Evolutionary conservation across 345 rosid genomes (phyloP), one percentile per base, ranked within the genome.

Genomic region (Gossypium longicalyx): DNA sequence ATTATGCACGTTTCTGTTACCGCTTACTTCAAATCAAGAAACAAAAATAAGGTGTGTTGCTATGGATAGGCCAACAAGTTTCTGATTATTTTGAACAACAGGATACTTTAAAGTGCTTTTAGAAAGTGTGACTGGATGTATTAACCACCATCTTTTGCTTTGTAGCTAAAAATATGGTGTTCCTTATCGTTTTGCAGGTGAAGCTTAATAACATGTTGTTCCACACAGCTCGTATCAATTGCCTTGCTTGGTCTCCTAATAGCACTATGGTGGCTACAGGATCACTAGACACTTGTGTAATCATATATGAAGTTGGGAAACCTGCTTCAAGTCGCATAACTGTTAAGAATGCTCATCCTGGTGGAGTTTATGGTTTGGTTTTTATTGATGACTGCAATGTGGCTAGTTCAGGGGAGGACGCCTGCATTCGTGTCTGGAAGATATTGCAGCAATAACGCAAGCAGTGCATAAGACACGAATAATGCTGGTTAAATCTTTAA

Each of bases 221-320:
- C 83, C 93, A 91, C 77, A 84, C 87, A 44, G 93, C 93, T 74
- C 88, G 93, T 57, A 85, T 88, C 83, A 91, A 87, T 80, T 85
- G 89, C 80, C 84, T 91, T 74, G 89, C 89, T 60, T 89, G 93
- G 97, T 91, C 97, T 75, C 92, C 97, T 19, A 81, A 83, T 78
- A 86, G 83, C 85, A 82, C 48, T 53, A 82, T 86, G 88, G 87
- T 89, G 54, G 93, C 91, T 61, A 91, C 93, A 16, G 92, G 92
- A 51, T 87, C 97, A 9, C 83, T 91, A 43, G 97, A 91, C 83
- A 89, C 90, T 9, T 80, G 82, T 59, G 87, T 91, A 54, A 86
- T 91, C 74, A 83, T 91, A 29, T 89, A 91, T 69, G 90, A 86
- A 81, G 64, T 89, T 47, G 89, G 83, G 70, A 88, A 91, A 82